These are phyloP conservation scores for Furcasterigmium furcatum DNA, from an alignment of 2,329 filamentous ascomycete species.

Conservation along the genomic window DNA sequence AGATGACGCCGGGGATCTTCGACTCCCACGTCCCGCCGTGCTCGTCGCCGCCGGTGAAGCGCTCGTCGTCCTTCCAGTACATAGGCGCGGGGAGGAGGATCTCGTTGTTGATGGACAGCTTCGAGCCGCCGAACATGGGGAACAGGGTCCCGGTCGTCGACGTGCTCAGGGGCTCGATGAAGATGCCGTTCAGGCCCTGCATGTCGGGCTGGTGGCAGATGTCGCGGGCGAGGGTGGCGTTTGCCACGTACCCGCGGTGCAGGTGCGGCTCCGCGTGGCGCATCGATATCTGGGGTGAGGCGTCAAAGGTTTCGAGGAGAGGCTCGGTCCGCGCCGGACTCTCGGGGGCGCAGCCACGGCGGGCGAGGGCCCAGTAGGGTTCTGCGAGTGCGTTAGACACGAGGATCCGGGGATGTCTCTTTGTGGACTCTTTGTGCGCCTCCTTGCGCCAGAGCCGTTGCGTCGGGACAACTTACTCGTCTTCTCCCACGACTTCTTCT, in stretches of 20 bases:
- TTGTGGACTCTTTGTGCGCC: not conserved
- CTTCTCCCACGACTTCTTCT: conserved; percentile 45
- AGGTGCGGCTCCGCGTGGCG: conserved; percentile 45
- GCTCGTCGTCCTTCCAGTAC: conserved; percentile 63
- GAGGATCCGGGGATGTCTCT: too few species aligned
- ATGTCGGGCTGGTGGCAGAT: conserved; percentile 65
- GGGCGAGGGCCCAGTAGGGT: conserved; percentile 55
- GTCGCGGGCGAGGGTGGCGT: conserved; percentile 58
- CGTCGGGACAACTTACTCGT: conserved; percentile 34
- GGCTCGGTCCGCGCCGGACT: conserved; percentile 53
- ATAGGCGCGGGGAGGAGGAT: conserved; percentile 67
- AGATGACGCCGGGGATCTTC: conserved; percentile 54
- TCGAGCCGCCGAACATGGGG: conserved; percentile 67
- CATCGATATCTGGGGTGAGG: conserved; percentile 40
- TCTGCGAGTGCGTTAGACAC: conserved; percentile 23
- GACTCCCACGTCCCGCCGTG: conserved; percentile 52
- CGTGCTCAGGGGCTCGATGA: conserved; percentile 58
- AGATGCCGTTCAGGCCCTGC: conserved; percentile 60
- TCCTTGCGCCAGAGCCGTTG: not conserved
- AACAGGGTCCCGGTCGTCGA: conserved; percentile 55
- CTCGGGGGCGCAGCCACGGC: conserved; percentile 58
- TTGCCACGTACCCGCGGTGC: conserved; percentile 56
- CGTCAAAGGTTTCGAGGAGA: conserved; percentile 38
- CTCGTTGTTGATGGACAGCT: conserved; percentile 66
- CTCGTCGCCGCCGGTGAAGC: conserved; percentile 55